Conservation (phyloP, 345 rosid species). For the Excoecaria cochinchinensis region DNA sequence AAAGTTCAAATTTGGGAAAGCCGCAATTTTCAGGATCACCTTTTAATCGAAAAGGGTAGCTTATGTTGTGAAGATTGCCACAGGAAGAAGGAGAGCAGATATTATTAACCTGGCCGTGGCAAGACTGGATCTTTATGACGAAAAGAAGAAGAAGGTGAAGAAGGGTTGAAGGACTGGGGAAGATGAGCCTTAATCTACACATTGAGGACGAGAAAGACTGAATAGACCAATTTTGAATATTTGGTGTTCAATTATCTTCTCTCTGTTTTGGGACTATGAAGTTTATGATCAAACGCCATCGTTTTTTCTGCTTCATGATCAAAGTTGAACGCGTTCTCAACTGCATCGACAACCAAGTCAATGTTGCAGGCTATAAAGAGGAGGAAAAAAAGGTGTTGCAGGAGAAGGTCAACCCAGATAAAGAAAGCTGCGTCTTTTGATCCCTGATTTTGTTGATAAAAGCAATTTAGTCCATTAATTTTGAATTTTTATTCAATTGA, state of each 20-base stretch:
- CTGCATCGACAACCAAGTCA: too few relatives aligned
- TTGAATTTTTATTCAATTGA: too few relatives aligned
- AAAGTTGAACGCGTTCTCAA: too few relatives aligned
- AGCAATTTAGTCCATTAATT: too few relatives aligned
- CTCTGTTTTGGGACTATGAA: not conserved
- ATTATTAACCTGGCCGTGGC: not conserved
- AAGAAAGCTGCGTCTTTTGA: too few relatives aligned
- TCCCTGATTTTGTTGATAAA: too few relatives aligned
- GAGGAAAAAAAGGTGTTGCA: too few relatives aligned
- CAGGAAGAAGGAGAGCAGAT: slow-evolving; percentile 23
- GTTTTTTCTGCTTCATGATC: too few relatives aligned
- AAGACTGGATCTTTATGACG: not conserved
- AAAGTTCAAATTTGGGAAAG: not conserved
- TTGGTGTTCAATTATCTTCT: not conserved
- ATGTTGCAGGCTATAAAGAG: too few relatives aligned
- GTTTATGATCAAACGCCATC: not conserved
- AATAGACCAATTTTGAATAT: not conserved
- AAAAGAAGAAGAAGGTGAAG: not conserved
- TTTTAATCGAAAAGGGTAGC: slow-evolving; percentile 29
- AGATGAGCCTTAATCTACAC: not conserved
- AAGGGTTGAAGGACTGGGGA: not conserved
- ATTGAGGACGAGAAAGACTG: not conserved
- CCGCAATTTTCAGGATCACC: slow-evolving; percentile 27
- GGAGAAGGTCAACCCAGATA: too few relatives aligned
- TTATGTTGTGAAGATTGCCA: slow-evolving; percentile 29